These are phyloP conservation scores for Lecanicillium sp. DNA, from an alignment of 2,329 filamentous ascomycete genomes.

Conservation along the genomic window DNA sequence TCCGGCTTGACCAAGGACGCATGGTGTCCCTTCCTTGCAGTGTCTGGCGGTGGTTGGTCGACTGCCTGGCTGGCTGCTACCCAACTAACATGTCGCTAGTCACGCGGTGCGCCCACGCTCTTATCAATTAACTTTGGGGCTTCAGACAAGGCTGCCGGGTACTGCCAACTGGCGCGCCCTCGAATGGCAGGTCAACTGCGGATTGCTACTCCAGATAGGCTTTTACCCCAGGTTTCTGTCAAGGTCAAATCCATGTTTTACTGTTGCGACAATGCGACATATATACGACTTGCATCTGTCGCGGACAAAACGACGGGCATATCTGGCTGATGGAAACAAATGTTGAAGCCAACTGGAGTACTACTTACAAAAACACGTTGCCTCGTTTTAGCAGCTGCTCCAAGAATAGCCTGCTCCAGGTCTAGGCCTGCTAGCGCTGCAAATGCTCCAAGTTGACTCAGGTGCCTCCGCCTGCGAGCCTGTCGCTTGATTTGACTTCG, in stretches of 20 bases:
- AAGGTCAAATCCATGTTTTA: neutral
- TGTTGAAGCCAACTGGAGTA: no score
- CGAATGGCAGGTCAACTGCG: neutral
- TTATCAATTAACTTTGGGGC: neutral
- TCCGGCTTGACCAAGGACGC: no score
- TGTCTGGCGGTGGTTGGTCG: no score
- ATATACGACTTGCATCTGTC: neutral
- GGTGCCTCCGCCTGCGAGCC: neutral
- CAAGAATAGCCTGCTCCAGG: neutral
- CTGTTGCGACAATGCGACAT: neutral
- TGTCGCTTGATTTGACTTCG: neutral
- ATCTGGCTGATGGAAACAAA: no score
- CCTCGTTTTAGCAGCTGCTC: neutral
- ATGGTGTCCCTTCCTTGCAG: no score
- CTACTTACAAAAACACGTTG: no score
- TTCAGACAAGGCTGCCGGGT: constrained; percentile 5
- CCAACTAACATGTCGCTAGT: no score
- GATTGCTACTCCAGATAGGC: neutral
- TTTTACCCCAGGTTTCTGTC: neutral
- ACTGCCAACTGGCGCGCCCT: neutral
- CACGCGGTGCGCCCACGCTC: no score
- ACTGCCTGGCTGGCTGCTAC: no score
- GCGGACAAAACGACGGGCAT: no score
- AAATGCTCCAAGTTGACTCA: neutral
- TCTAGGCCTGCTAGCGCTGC: neutral